Conservation (phyloP, 805 yeast species). For the Yamadazyma ubonensis region DNA sequence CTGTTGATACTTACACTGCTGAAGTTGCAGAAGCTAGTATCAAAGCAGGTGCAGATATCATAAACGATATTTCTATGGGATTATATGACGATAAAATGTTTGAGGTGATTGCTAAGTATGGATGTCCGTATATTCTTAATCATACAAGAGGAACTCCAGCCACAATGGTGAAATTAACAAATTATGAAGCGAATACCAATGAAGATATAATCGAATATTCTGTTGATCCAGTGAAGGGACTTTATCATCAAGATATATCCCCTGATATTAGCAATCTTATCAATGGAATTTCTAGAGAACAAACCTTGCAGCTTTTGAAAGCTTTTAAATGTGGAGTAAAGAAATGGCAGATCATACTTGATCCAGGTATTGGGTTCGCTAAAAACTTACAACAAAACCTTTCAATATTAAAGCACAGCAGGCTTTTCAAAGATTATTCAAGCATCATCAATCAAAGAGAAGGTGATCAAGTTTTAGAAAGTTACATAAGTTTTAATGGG, state of each 20-base stretch:
- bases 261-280: slow-evolving; percentile 38
- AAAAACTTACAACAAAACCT: slow-evolving; percentile 72
- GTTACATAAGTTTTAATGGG: slow-evolving; percentile 46
- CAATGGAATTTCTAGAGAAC: slow-evolving; percentile 63
- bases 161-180: slow-evolving; percentile 63
- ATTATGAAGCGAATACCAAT: slow-evolving; percentile 46
- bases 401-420: slow-evolving; percentile 54
- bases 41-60: slow-evolving; percentile 79
- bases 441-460: slow-evolving; percentile 19
- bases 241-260: slow-evolving; percentile 12
- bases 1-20: slow-evolving; percentile 87
- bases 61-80: slow-evolving; percentile 90
- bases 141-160: slow-evolving; percentile 83
- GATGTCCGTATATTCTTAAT: slow-evolving; percentile 76
- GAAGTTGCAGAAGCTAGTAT: slow-evolving; percentile 70
- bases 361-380: slow-evolving; percentile 98
- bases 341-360: slow-evolving; percentile 89
- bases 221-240: slow-evolving; percentile 26
- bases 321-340: slow-evolving; percentile 65
- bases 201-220: slow-evolving; percentile 38
- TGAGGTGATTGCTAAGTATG: slow-evolving; percentile 61
- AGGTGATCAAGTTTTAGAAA: slow-evolving; percentile 14
- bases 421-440: slow-evolving; percentile 50
- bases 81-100: slow-evolving; percentile 64
- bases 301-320: slow-evolving; percentile 50